phyloP scores from a whole-genome alignment of 768 basidiomycete species.

The Gautieria morchelliformis region DNA sequence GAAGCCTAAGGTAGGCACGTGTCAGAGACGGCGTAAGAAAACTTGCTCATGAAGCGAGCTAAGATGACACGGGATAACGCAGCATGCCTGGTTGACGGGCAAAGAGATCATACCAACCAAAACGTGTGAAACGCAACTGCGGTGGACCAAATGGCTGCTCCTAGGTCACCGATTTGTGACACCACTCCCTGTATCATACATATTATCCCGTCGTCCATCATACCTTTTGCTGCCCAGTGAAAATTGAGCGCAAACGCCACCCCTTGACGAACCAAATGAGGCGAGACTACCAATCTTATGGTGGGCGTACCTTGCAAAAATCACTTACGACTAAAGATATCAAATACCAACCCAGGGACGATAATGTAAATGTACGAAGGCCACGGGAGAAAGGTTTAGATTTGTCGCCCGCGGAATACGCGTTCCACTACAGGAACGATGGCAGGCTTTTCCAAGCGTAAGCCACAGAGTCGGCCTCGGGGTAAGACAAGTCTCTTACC shows the following conservation, averaged over 20 bases:
- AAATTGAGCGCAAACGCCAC: not conserved
- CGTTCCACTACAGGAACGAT: constrained; percentile 3
- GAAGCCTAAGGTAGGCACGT: not conserved
- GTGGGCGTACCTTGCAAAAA: constrained; percentile 1
- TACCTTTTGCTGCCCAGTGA: not conserved
- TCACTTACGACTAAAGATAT: constrained; percentile 2
- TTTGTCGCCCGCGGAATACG: not conserved
- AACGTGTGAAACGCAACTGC: not conserved
- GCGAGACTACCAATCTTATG: not conserved
- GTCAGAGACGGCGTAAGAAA: not conserved
- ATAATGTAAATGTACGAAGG: not conserved
- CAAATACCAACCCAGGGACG: constrained; percentile 2
- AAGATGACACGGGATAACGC: too few relatives aligned
- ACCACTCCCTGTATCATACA: not conserved
- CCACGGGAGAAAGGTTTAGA: not conserved
- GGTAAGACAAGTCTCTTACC: too few relatives aligned
- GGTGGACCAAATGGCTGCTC: constrained; percentile 4
- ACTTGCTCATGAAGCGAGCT: too few relatives aligned
- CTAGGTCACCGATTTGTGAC: constrained; percentile 1
- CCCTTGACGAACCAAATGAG: not conserved
- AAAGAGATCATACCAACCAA: not conserved
- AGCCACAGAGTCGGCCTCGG: too few relatives aligned
- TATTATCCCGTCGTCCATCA: not conserved
- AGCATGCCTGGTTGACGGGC: too few relatives aligned
- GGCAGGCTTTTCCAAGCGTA: too few relatives aligned